These are phyloP conservation scores for Solanum pennellii DNA, from an alignment of 257 asterid species.

Conservation along the genomic window DNA sequence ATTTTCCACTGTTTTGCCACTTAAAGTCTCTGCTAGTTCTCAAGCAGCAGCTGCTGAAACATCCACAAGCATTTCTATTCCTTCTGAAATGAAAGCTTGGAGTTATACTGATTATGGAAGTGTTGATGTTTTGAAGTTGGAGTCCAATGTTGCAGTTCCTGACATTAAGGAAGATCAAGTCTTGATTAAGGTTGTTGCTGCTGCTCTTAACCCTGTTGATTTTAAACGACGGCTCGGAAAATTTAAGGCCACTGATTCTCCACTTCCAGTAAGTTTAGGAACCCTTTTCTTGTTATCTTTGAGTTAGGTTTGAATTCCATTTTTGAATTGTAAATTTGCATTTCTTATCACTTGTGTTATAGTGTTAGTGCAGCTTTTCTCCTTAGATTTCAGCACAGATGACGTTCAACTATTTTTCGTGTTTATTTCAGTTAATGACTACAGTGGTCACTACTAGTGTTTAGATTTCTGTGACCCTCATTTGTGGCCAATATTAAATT, in stretches of 20 bases:
- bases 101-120: slow-evolving; percentile 67
- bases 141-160: slow-evolving; percentile 47
- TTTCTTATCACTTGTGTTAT: not conserved
- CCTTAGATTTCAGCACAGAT: not conserved
- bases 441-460: not conserved
- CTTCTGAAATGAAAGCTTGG: slow-evolving; percentile 83
- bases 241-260: slow-evolving; percentile 86
- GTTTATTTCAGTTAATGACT: not conserved
- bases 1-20: not conserved
- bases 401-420: not conserved
- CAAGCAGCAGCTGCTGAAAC: slow-evolving; percentile 42
- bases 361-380: not conserved
- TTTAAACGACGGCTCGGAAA: slow-evolving; percentile 67
- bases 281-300: not conserved
- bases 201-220: slow-evolving; percentile 89
- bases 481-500: not conserved
- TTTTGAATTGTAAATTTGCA: not conserved
- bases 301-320: not conserved
- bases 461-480: too few species aligned
- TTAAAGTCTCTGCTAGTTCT: slow-evolving; percentile 39
- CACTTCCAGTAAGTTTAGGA: slow-evolving; percentile 57
- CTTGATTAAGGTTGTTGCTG: slow-evolving; percentile 72
- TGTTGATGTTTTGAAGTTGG: slow-evolving; percentile 61
- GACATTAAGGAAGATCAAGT: slow-evolving; percentile 62
- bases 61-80: slow-evolving; percentile 31